Conservation (phyloP, 441 rosid species). For the Pelargonium fulgidum region DNA sequence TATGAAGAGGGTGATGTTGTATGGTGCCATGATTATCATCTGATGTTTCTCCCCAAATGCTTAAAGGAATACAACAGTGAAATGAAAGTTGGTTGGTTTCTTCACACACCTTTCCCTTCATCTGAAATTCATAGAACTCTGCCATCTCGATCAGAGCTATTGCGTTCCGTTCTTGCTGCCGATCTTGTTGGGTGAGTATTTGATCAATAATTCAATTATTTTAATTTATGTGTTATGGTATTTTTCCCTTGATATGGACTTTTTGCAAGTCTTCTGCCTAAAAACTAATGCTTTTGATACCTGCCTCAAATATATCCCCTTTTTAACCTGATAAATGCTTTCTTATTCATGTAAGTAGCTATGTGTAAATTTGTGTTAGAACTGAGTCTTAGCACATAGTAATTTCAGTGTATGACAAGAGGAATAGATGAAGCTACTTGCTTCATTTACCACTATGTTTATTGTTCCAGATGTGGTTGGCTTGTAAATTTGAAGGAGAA, state of each 20-base stretch:
- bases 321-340: background rate
- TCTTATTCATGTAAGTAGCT: background rate
- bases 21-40: conserved; percentile 99
- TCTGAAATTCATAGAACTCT: conserved; percentile 97
- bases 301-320: no score
- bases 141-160: conserved; percentile 91
- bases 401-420: background rate
- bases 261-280: no score
- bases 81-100: conserved; percentile 99
- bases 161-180: conserved; percentile 95
- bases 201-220: conserved; percentile 7
- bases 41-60: conserved; percentile 96
- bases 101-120: conserved; percentile 98
- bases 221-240: background rate
- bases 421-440: no score
- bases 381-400: background rate
- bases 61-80: conserved; percentile 64
- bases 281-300: no score
- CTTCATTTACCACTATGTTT: no score
- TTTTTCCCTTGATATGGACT: no score
- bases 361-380: background rate
- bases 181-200: conserved; percentile 91
- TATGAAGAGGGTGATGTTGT: conserved; percentile 99
- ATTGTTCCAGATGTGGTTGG: no score
- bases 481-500: no score